Evolutionary conservation across 2,329 filamentous ascomycete genomes (phyloP), one percentile per base, ranked within the genome.

Genomic region (Fusarium setosum): DNA sequence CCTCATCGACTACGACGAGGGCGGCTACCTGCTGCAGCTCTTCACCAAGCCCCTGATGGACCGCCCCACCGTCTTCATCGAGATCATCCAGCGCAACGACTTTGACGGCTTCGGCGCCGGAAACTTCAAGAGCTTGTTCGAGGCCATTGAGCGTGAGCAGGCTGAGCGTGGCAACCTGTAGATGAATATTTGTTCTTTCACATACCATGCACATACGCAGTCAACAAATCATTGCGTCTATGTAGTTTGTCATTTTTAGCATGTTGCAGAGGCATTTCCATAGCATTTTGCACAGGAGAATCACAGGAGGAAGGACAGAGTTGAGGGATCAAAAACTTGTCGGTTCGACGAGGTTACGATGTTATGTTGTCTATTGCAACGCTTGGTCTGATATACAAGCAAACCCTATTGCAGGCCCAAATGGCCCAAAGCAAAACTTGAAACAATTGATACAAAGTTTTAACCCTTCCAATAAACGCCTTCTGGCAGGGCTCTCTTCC

Each of bases 91-190:
- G 83, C 84, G 94, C 57, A 90, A 96, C 72, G 90, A 93, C 66
- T 97, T 97, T 77, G 90, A 92, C 29, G 95, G 95, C 0, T 97
- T 97, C 71, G 94, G 95, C 5, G 95, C 94, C 0, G 95, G 95
- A 1, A 98, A 97, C 79, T 97, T 97, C 82, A 97, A 94, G 87
- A 94, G 91, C 62, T 74, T 97, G 71, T 97, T 97, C 73, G 94
- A 97, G 83, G 94, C 95, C 4, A 96, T 97, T 76, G 95, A 97
- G 85, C 84, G 94, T 49, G 94, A 97, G 79, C 95, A 97, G 83
- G 93, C 89, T 42, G 84, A 91, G 77, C 84, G 94, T 56, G 94
- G 95, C 2, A 97, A 97, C 75, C 76, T 97, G 79, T 92, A 79
- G 79, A 40, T 5, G 35, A 23, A 11, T n/a, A 18, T 52, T 32